Evolutionary conservation across 129 eudicot species (phyloP), one percentile per base, ranked within the genome.

Genomic region (Artemisia argyi): DNA sequence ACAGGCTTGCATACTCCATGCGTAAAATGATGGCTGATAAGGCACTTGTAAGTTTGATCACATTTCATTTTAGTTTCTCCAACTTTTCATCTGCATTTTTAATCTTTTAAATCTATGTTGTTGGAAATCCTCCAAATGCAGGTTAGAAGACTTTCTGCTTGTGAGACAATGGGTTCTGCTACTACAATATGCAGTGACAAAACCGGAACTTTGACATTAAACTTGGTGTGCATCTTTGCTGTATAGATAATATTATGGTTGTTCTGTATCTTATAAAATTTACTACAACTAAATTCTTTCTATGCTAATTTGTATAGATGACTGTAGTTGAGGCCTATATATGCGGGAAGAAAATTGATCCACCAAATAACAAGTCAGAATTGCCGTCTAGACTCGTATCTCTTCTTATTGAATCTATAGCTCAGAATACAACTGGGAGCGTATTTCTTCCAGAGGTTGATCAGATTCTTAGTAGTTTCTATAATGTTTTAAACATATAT

Each of bases 111-210:
- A 68, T 66, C 55, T 46, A 61, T 52, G 22, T 42, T 52, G 22
- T 47, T 59, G 28, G 50, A 24, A 75, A 69, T 48, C 66, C 54
- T 65, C 74, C 18, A 70, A 18, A 55, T 83, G 75, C 83, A 95
- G 99, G 99, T 95, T 65, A 84, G 99, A 73, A 85, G 99, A 76
- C 88, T 95, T 76, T 95, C 99, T 55, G 99, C 99, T 60, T 95
- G 99, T 83, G 99, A 95, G 78, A 91, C 99, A 16, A 95, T 95
- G 99, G 99, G 99, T 26, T 95, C 99, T 81, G 99, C 99, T 12
- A 91, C 97, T 73, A 95, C 99, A 24, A 95, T 95, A 73, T 95
- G 99, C 81, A 95, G 99, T 76, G 99, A 95, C 66, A 95, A 95
- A 86, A 95, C 99, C 60, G 99, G 99, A 79, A 95, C 99, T 19